Evolutionary conservation across 495 filamentous ascomycete species (phyloP).

Genomic region (Amorphotheca resinae): DNA sequence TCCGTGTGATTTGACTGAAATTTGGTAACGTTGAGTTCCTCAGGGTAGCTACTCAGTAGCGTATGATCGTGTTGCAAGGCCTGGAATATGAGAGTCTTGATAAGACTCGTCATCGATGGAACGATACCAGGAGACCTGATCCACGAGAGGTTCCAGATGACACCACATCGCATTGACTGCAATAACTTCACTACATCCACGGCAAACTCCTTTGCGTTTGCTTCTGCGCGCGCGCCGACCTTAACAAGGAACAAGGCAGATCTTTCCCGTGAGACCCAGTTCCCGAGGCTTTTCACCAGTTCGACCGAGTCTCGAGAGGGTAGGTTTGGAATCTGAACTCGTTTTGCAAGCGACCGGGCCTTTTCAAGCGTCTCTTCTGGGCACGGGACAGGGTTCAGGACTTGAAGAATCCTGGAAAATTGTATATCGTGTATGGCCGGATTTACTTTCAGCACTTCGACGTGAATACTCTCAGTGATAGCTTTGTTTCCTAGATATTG

Average conservation of each 20-base stretch:
- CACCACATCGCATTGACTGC: not conserved
- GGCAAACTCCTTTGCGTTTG: not conserved
- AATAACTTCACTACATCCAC: not conserved
- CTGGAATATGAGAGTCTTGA: conserved; percentile 1
- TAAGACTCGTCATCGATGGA: not conserved
- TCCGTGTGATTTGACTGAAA: not conserved
- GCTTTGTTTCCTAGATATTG: not conserved
- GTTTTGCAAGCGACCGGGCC: not conserved
- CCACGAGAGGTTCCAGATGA: conserved; percentile 2
- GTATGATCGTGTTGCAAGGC: not conserved
- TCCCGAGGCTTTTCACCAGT: not conserved
- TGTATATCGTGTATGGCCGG: not conserved
- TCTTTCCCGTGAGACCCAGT: not conserved
- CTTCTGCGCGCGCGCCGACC: not conserved
- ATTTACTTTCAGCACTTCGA: not conserved
- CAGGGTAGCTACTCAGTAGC: not conserved
- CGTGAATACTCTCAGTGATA: conserved; percentile 1
- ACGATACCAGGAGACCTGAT: not conserved
- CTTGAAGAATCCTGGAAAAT: not conserved
- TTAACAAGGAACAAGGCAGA: conserved; percentile 1
- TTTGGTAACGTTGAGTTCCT: not conserved
- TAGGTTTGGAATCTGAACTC: not conserved
- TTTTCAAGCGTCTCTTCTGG: conserved; percentile 1
- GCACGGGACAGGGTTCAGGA: not conserved
- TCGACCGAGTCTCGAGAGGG: not conserved